Evolutionary conservation across 2,329 filamentous ascomycete genomes (phyloP), one percentile per base, ranked within the genome.

Genomic region (Knufia fluminis): DNA sequence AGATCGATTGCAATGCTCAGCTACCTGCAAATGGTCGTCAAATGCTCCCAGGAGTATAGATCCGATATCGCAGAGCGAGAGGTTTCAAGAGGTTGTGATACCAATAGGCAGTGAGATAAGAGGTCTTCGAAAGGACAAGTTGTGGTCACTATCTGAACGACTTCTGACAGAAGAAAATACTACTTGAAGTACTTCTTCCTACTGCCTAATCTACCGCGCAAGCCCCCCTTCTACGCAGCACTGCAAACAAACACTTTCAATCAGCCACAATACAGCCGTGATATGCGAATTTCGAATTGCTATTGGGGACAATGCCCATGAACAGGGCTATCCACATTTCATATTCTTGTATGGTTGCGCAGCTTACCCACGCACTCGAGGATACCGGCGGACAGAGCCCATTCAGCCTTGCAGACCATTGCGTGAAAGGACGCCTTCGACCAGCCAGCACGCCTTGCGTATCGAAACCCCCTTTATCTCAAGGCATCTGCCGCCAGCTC

Each of bases 191-290:
- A 28, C 40, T 24, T 43, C 40, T 20, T n/a, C 22, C 23, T 43
- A 8, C 40, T 26, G 23, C 17, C 40, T 26, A 14, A 14, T 14
- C 22, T 43, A 24, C 40, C 22, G 28, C 40, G 40, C 40, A 43
- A 26, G 20, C 19, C 24, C 28, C 40, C 8, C 20, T 4, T 26
- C 20, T 43, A 14, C 20, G 40, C 40, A 43, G 28, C 17, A 4
- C 40, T 43, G 28, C 40, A 43, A 43, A 43, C 40, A 43, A 22
- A 26, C 22, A 26, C 14, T 22, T 22, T 43, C 23, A 20, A 43
- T 19, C 40, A 43, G 40, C 40, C 40, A 28, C 40, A 28, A 26
- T 26, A 26, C 14, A 43, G 14, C 38, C 10, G 14, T 43, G 40
- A 43, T 43, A 26, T 14, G 20, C 20, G 23, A 24, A 28, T 4